These are phyloP conservation scores for Trichaptum fuscoviolaceum DNA, from an alignment of 768 basidiomycete species.

Conservation along the genomic window DNA sequence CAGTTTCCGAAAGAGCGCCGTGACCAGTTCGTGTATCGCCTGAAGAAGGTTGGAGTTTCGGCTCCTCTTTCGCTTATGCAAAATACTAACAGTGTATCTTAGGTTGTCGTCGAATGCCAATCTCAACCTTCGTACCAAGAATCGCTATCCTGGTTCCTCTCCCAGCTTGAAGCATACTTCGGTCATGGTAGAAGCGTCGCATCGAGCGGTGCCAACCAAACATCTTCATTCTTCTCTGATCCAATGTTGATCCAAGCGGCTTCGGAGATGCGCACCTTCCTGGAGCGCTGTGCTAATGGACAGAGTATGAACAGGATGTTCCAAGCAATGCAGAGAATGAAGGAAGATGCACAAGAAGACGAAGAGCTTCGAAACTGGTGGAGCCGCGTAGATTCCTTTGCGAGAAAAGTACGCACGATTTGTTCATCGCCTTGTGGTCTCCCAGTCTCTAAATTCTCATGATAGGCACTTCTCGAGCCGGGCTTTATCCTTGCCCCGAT, in stretches of 20 bases:
- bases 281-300: constrained; percentile 46
- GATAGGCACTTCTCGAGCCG: constrained; percentile 30
- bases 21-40: constrained; percentile 45
- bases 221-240: constrained; percentile 23
- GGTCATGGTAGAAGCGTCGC: constrained; percentile 32
- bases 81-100: constrained; percentile 4
- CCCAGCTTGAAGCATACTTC: constrained; percentile 19
- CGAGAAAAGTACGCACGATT: constrained; percentile 19
- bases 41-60: constrained; percentile 37
- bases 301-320: constrained; percentile 35
- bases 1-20: constrained; percentile 45
- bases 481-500: constrained; percentile 42
- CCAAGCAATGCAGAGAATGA: constrained; percentile 37
- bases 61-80: neutral
- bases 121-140: constrained; percentile 43
- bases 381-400: constrained; percentile 28
- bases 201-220: constrained; percentile 2
- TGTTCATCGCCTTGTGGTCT: neutral
- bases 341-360: constrained; percentile 40
- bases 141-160: constrained; percentile 22
- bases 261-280: constrained; percentile 33
- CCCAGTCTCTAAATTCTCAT: neutral
- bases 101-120: constrained; percentile 37
- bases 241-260: constrained; percentile 31
- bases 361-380: constrained; percentile 36